Percentiles rank a stretch among this genome's conserved stretches.
Evolutionary conservation across 768 basidiomycete genomes (phyloP).

Genomic region (Sistotremastrum suecicum): DNA sequence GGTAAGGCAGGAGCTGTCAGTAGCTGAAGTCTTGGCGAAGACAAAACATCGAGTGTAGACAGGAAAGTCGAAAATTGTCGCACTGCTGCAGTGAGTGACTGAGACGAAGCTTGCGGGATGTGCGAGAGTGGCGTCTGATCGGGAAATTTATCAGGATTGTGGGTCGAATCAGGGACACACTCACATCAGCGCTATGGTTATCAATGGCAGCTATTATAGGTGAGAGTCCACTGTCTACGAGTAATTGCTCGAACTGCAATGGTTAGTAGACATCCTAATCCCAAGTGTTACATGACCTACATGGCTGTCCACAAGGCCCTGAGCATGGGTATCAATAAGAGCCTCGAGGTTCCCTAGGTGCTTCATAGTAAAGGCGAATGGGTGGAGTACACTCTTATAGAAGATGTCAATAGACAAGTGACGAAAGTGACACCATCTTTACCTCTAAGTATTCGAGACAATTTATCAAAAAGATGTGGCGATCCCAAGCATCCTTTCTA

Average conservation of each 20-base stretch:
- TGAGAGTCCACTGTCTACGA: slow-evolving; percentile 26
- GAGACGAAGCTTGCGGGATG: slow-evolving; percentile 48
- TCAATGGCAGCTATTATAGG: slow-evolving; percentile 21
- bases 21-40: slow-evolving; percentile 65
- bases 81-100: slow-evolving; percentile 48
- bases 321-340: slow-evolving; percentile 47
- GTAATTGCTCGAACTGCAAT: slow-evolving; percentile 19
- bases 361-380: slow-evolving; percentile 50
- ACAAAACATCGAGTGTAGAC: slow-evolving; percentile 63
- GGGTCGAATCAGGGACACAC: slow-evolving; percentile 1
- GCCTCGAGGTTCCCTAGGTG: slow-evolving; percentile 45
- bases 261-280: neutral
- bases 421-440: slow-evolving; percentile 9
- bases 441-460: slow-evolving; percentile 77
- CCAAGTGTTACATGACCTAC: slow-evolving; percentile 31
- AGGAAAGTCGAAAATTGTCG: slow-evolving; percentile 74
- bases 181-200: slow-evolving; percentile 18
- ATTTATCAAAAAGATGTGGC: slow-evolving; percentile 72
- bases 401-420: neutral
- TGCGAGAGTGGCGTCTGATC: slow-evolving; percentile 62
- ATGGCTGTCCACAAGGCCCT: slow-evolving; percentile 65
- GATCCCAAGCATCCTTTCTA: slow-evolving; percentile 69
- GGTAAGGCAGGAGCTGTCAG: slow-evolving; percentile 57
- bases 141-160: no score
- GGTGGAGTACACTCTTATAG: slow-evolving; percentile 45